Percentiles rank a stretch among this genome's conserved stretches.
Evolutionary conservation across 331 rosid genomes (phyloP).

Genomic region (Acacia pycnantha): DNA sequence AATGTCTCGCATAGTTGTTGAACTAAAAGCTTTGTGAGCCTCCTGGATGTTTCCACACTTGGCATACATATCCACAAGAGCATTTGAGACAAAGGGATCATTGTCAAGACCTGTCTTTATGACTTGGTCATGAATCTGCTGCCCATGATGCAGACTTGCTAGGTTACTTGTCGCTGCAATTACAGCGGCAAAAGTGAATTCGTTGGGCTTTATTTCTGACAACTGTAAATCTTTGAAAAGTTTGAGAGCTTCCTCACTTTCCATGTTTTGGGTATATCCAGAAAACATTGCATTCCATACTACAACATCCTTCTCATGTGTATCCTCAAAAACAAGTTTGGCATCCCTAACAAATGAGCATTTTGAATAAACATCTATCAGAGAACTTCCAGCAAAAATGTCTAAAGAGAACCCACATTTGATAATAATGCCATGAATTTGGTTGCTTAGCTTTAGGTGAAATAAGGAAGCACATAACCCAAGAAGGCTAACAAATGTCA

Average conservation of each 20-base stretch:
- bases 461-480: slow-evolving; percentile 68
- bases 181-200: slow-evolving; percentile 76
- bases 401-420: slow-evolving; percentile 73
- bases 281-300: slow-evolving; percentile 88
- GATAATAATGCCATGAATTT: slow-evolving; percentile 65
- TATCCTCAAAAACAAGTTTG: slow-evolving; percentile 67
- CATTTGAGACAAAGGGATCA: slow-evolving; percentile 69
- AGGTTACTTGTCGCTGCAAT: slow-evolving; percentile 67
- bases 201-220: slow-evolving; percentile 67
- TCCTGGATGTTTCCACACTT: slow-evolving; percentile 80
- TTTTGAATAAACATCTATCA: slow-evolving; percentile 83
- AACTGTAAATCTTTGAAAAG: slow-evolving; percentile 54
- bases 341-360: slow-evolving; percentile 70
- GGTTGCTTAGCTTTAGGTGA: slow-evolving; percentile 61
- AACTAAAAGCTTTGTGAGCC: slow-evolving; percentile 52
- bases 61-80: slow-evolving; percentile 84
- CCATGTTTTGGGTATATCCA: slow-evolving; percentile 55
- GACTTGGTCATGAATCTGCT: slow-evolving; percentile 79
- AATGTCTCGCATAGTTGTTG: slow-evolving; percentile 49
- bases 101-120: slow-evolving; percentile 66
- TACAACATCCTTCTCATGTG: slow-evolving; percentile 68
- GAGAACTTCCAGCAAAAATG: slow-evolving; percentile 75
- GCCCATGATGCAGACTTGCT: slow-evolving; percentile 74
- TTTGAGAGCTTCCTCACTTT: slow-evolving; percentile 75
- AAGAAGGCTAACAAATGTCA: slow-evolving; percentile 83